Percentiles rank a stretch among this genome's conserved stretches.
Conservation (phyloP, 176 grass and related monocot species). For the Oryza punctata region DNA sequence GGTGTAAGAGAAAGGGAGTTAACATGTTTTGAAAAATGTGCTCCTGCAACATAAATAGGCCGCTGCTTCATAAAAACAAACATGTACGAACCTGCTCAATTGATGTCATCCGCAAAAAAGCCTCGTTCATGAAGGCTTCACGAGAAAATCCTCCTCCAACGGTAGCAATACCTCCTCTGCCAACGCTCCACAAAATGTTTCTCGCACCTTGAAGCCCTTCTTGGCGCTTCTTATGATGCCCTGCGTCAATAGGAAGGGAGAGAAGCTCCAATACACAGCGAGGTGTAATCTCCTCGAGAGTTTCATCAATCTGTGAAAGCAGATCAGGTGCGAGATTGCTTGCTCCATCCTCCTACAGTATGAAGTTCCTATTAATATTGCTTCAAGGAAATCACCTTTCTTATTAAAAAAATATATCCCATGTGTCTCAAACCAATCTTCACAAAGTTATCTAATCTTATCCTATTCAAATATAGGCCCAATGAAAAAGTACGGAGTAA, state of each 20-base stretch:
- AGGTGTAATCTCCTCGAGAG: constrained; percentile 93
- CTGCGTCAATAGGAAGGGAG: constrained; percentile 69
- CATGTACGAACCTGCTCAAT: constrained; percentile 72
- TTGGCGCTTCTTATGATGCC: constrained; percentile 62
- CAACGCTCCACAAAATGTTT: constrained; percentile 90
- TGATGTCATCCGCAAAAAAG: constrained; percentile 82
- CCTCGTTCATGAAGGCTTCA: constrained; percentile 85
- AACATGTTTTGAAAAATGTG: constrained; percentile 3
- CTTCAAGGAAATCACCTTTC: background rate
- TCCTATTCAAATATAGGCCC: background rate
- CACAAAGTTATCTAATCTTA: constrained; percentile 20
- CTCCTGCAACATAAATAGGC: background rate
- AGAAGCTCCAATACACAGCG: constrained; percentile 86
- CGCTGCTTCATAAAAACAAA: constrained; percentile 8
- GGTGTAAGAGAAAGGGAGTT: constrained; percentile 31
- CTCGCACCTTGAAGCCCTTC: constrained; percentile 78
- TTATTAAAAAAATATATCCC: constrained; percentile 12
- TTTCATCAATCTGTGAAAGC: constrained; percentile 85
- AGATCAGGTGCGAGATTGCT: constrained; percentile 87
- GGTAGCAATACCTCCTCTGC: constrained; percentile 67
- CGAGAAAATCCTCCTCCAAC: constrained; percentile 94
- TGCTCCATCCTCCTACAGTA: constrained; percentile 82
- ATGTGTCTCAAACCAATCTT: background rate
- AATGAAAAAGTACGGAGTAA: no score
- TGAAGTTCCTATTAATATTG: constrained; percentile 19